Percentiles rank a stretch among this genome's conserved stretches.
phyloP scores from a whole-genome alignment of 306 rosid genomes.

The Sindora glabra region DNA sequence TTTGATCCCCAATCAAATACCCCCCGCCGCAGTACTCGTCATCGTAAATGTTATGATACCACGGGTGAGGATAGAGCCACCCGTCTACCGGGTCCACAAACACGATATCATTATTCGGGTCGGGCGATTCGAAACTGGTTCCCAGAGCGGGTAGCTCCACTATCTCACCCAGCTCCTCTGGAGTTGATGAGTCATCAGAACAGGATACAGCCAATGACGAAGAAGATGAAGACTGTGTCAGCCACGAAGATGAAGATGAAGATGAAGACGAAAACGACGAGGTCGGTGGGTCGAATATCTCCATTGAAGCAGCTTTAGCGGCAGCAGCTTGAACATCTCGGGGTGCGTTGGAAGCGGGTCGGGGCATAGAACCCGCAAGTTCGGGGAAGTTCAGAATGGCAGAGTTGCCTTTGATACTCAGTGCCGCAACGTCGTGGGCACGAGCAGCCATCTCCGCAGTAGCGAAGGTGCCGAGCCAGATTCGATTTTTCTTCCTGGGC shows the following conservation, averaged over 20 bases:
- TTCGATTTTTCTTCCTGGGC: constrained; percentile 85
- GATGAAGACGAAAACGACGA: not conserved
- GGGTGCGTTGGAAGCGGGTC: constrained; percentile 71
- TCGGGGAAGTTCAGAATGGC: constrained; percentile 94
- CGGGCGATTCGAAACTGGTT: constrained; percentile 30
- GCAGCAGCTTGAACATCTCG: constrained; percentile 90
- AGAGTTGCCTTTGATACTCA: constrained; percentile 68
- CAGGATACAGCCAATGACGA: constrained; percentile 7
- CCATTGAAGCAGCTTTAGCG: constrained; percentile 77
- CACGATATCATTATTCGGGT: constrained; percentile 38
- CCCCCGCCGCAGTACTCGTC: constrained; percentile 15
- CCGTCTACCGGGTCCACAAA: constrained; percentile 42
- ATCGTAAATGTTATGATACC: constrained; percentile 35
- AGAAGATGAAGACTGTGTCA: not conserved
- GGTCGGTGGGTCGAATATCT: not conserved
- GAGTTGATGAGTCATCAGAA: constrained; percentile 19
- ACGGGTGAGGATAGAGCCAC: constrained; percentile 35
- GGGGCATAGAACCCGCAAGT: constrained; percentile 55
- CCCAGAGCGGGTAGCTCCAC: constrained; percentile 58
- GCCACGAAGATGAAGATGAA: not conserved
- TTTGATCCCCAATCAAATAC: constrained; percentile 25
- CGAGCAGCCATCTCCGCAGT: constrained; percentile 98
- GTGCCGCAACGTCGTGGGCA: constrained; percentile 92
- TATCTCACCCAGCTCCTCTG: constrained; percentile 77
- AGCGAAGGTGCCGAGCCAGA: constrained; percentile 94